Evolutionary conservation across 257 asterid species (phyloP).

Genomic region (Nicotiana tomentosiformis): DNA sequence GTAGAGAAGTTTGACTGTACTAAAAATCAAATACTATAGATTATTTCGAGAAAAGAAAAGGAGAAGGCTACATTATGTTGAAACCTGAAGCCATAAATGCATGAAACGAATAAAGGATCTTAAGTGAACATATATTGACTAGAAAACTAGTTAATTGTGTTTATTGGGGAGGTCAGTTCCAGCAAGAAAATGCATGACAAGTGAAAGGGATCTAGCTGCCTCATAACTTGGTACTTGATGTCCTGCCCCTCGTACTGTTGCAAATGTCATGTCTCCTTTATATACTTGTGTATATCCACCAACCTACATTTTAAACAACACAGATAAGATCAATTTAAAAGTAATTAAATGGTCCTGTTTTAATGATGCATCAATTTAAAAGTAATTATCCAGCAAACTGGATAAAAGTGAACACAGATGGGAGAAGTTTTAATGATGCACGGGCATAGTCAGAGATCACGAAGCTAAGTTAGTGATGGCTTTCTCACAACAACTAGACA

Average conservation of each 20-base stretch:
- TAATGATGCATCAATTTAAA: no score
- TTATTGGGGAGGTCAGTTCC: constrained; percentile 46
- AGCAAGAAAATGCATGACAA: constrained; percentile 46
- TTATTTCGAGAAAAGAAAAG: no score
- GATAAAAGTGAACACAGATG: no score
- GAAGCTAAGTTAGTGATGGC: no score
- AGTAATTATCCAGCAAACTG: no score
- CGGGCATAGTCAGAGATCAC: no score
- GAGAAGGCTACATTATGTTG: neutral
- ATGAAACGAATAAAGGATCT: neutral
- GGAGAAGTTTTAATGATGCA: no score
- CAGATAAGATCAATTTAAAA: no score
- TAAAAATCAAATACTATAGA: no score
- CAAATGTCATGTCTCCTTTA: constrained; percentile 50
- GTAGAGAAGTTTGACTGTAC: no score
- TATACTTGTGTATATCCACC: constrained; percentile 69
- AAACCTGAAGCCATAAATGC: neutral
- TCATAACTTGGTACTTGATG: constrained; percentile 80
- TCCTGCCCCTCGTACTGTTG: constrained; percentile 75
- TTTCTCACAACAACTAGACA: no score
- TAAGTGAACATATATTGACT: neutral
- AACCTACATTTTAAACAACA: constrained; percentile 26
- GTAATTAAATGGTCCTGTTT: no score
- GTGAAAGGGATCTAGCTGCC: constrained; percentile 60
- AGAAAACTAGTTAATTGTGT: neutral